Conservation (phyloP, 192 early-diverging fungal species). For the Coemansia sp. region DNA sequence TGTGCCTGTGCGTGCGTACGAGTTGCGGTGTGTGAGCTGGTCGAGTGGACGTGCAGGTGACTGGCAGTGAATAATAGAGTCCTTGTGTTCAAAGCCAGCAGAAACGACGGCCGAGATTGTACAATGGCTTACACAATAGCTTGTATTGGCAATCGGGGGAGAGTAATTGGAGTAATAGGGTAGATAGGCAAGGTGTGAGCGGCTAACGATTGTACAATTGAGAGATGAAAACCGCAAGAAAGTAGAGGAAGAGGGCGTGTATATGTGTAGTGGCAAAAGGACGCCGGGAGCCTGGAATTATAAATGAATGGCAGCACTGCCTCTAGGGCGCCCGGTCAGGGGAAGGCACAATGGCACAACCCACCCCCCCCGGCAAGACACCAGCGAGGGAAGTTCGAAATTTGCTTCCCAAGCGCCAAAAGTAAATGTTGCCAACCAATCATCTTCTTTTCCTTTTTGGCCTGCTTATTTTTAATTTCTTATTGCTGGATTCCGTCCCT, state of each 20-base stretch:
- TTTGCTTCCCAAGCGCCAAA: neutral
- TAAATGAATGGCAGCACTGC: conserved; percentile 18
- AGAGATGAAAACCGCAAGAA: conserved; percentile 1
- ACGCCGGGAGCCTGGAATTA: conserved; percentile 10
- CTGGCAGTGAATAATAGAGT: conserved; percentile 5
- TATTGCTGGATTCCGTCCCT: conserved; percentile 8
- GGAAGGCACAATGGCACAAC: conserved; percentile 4
- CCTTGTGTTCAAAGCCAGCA: conserved; percentile 17
- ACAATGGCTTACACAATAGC: conserved; percentile 31
- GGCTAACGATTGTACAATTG: conserved; percentile 40
- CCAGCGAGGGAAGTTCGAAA: neutral
- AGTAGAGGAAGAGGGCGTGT: neutral
- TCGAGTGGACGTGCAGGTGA: neutral
- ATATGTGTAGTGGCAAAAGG: conserved; percentile 1
- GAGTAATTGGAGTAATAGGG: conserved; percentile 12
- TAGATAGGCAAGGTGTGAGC: neutral
- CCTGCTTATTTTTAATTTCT: conserved; percentile 5
- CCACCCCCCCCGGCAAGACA: conserved; percentile 3
- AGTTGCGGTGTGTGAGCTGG: conserved; percentile 8
- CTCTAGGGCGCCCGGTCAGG: neutral
- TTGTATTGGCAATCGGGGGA: neutral
- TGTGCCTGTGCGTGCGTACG: neutral
- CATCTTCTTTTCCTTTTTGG: neutral
- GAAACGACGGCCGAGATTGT: conserved; percentile 14
- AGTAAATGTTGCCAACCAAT: neutral